Base-by-base conservation (phyloP, 2,329 filamentous ascomycete species). In the Clonostachys rhizophaga region DNA sequence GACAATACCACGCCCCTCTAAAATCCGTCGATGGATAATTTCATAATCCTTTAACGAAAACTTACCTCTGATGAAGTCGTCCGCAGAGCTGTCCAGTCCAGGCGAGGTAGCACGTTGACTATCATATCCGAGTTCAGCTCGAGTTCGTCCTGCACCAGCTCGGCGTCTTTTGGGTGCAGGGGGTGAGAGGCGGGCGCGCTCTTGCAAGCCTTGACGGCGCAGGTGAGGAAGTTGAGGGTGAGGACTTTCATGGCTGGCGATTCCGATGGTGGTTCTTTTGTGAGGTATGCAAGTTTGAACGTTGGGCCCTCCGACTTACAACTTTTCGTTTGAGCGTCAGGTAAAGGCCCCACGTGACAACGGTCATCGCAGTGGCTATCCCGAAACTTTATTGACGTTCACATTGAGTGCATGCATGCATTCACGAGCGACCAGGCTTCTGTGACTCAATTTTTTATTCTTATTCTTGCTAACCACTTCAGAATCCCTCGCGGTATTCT, bases 151-250 rank as follows among this genome's bases (percentile, higher is more conserved):
- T 91, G 84, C 55, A 91, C 91, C 20, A 99, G 84, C 65, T 96
- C 91, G 45, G 89, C 91, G 59, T 97, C 91, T 59, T 86, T 86
- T 47, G 94, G 92, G 66, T 97, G 94, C 14, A 99, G 79, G 3
- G 94, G 94, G 62, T 95, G 97, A 20, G 90, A 89, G 45, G 79
- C 72, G 6, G 86, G 75, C 34, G 86, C 84, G 48, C 83, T 80
- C 71, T 95, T 96, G 86, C 94, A 99, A 48, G 87, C 78, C 76
- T 96, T 97, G 64, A 95, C 87, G 52, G 94, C 92, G 76, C 94
- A 99, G 59, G 90, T 94, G 54, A 97, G 76, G 70, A 99, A 99
- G 71, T 97, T 97, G 60, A 95, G 85, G 51, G 91, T 96, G 45
- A 97, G 82, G 52, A 97, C 76, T 69, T 97, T 97, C 94, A 99